Conservation (phyloP, 1,284 basidiomycete genomes). For the Irpex sp. region DNA sequence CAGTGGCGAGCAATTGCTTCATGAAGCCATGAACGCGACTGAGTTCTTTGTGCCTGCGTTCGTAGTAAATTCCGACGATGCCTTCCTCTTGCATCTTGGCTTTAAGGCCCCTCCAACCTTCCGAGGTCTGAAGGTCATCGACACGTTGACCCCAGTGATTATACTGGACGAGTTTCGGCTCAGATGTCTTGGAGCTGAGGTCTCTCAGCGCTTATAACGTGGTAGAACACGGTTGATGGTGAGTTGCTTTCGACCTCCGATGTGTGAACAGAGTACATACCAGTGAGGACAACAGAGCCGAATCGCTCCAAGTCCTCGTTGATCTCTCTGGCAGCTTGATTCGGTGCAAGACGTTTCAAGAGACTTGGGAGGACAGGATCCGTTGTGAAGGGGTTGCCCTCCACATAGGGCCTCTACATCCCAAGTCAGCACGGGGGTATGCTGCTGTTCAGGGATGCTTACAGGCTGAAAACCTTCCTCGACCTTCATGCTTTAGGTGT, state of each 20-base stretch:
- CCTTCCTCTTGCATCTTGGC: slow-evolving; percentile 69
- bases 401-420: slow-evolving; percentile 33
- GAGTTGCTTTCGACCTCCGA: background rate
- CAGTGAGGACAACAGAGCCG: slow-evolving; percentile 49
- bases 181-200: slow-evolving; percentile 38
- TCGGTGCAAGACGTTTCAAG: slow-evolving; percentile 52
- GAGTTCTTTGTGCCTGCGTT: slow-evolving; percentile 52
- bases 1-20: slow-evolving; percentile 58
- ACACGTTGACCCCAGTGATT: slow-evolving; percentile 67
- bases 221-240: background rate
- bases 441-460: slow-evolving; percentile 16
- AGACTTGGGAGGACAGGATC: slow-evolving; percentile 59
- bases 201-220: slow-evolving; percentile 42
- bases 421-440: background rate
- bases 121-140: slow-evolving; percentile 62
- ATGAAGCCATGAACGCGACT: slow-evolving; percentile 62
- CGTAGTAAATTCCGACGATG: slow-evolving; percentile 59
- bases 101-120: slow-evolving; percentile 72
- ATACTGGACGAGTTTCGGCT: slow-evolving; percentile 59
- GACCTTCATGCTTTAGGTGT: slow-evolving; percentile 42
- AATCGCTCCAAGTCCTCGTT: slow-evolving; percentile 51
- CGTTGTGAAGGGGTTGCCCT: slow-evolving; percentile 56
- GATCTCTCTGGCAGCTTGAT: slow-evolving; percentile 37
- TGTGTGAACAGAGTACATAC: slow-evolving; percentile 30
- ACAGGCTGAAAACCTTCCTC: slow-evolving; percentile 68